Base-by-base conservation (phyloP, 495 filamentous ascomycete species). In the Collariella sp. region DNA sequence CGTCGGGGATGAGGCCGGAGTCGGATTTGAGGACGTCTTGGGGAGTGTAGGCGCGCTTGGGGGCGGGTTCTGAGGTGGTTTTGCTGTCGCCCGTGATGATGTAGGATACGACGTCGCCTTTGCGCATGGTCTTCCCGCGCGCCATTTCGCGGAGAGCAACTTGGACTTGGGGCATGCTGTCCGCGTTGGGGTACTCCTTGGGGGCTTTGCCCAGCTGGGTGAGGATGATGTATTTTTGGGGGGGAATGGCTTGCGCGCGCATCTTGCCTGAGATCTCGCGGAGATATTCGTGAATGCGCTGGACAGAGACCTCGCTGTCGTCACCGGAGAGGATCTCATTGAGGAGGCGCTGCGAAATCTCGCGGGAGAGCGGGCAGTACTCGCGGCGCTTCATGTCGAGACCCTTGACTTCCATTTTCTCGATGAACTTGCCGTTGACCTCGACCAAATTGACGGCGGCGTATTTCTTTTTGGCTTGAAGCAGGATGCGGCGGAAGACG, bases 401-500 rank as follows among this genome's bases (percentile, higher is more conserved):
- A 71, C 93, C 93, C 72, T 98, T 98, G 65, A 98, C 91, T 66
- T 98, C 93, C 68, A 96, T 84, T 69, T 93, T 94, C 61, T 96
- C 93, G 42, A 91, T 74, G 55, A 81, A 91, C 66, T 95, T 95
- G 60, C 91, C 93, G 61, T 91, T 85, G 18, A 86, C 72, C 63
- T 96, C 87, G 16, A 91, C 81, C 67, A 96, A 82, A 67, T 96
- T 97, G 70, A 97, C 87, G 38, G 93, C 93, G 13, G 93, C 93
- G 67, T 98, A 98, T 77, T 98, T 98, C 79, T 98, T 98, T 78
- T 98, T 98, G 36, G 94, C 91, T 68, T 96, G 93, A 34, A 98
- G 75, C 29, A 98, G 73, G 43, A 98, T 83, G 44, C 93, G 83
- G 54, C 91, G 83, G 79, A 98, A 98, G 56, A 96, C 80, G 58